Conservation (phyloP, 352 stramenopile genomes). For the Thalassiosira mediterranea region DNA sequence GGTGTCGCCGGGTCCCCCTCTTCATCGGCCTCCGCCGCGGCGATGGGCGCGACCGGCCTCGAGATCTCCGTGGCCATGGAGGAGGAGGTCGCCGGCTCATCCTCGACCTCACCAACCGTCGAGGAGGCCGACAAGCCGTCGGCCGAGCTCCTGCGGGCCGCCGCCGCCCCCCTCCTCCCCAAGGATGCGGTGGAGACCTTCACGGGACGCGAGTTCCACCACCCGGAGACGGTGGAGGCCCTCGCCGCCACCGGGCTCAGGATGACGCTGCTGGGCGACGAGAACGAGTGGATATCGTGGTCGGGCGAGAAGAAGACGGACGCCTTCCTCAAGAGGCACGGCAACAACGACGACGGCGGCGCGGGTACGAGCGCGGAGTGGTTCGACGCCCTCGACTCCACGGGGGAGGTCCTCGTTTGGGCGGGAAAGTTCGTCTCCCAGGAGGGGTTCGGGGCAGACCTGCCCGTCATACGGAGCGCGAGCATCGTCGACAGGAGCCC, state of each 20-base stretch:
- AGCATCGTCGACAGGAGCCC: slow-evolving; percentile 67
- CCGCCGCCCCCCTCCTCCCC: slow-evolving; percentile 56
- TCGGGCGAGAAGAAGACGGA: slow-evolving; percentile 46
- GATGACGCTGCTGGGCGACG: slow-evolving; percentile 28
- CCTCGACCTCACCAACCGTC: not conserved
- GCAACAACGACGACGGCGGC: slow-evolving; percentile 3
- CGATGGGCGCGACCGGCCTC: slow-evolving; percentile 3
- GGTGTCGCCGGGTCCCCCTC: not conserved
- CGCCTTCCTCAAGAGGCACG: slow-evolving; percentile 44
- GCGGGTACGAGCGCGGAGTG: not conserved
- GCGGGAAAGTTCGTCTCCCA: slow-evolving; percentile 55
- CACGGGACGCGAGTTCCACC: slow-evolving; percentile 69
- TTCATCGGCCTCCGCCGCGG: not conserved
- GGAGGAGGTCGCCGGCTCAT: slow-evolving; percentile 7
- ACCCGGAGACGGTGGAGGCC: slow-evolving; percentile 48
- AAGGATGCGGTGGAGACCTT: slow-evolving; percentile 48
- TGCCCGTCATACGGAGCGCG: slow-evolving; percentile 63
- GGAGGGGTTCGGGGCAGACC: slow-evolving; percentile 18
- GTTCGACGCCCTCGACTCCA: slow-evolving; percentile 38
- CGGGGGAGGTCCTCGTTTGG: slow-evolving; percentile 70
- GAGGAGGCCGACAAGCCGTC: slow-evolving; percentile 19
- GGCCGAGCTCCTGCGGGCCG: slow-evolving; percentile 19
- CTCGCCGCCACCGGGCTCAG: slow-evolving; percentile 59
- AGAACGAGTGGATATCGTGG: slow-evolving; percentile 66
- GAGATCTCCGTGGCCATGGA: slow-evolving; percentile 43